Base-by-base conservation (phyloP, 1,139 yeast species). In the Yamadazyma atmosphaerica region DNA sequence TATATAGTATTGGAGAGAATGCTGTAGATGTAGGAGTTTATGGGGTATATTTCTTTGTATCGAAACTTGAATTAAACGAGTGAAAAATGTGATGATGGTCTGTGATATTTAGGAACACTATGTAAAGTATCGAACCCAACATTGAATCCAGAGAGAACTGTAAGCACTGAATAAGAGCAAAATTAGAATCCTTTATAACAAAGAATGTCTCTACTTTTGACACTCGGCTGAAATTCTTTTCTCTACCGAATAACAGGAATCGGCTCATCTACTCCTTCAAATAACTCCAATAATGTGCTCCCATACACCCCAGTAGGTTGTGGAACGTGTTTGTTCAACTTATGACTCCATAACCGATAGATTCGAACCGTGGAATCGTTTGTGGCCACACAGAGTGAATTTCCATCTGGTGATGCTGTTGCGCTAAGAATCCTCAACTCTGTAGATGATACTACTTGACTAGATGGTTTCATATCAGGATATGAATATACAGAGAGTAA, bases 321-420 rank as follows among this genome's bases (percentile, higher is more conserved):
- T 11, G 32, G n/a, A 26, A 10, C 5, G 11, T 18, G 11, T 19
- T 16, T 18, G 36, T 34, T 11, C 15, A 28, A 12, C 6, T 28
- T 16, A 2, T 54, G 22, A 72, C 75, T 38, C 95, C 95, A 87
- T 11, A 88, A 46, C 36, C 78, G 72, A 58, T 84, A 88, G 26
- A 88, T 81, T 39, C 92, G 61, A 1, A 88, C 76, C 0, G 92
- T 82, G 41, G 82, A 82, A 56, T 86, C 95, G 52, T 81, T 86
- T 1, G 87, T 70, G 0, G 92, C 90, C 2, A 85, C 79, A 45
- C 92, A 84, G 0, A 88, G 63, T 0, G 79, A 68, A 13, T 70
- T 65, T 13, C 68, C 68, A 52, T 81, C 82, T 2, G 89, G 87
- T 3, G 94, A 83, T 8, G 74, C 48, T 2, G 78, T 79, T 0